phyloP scores from a whole-genome alignment of 73 alveolate species.

The Tetrahymena elliotti region DNA sequence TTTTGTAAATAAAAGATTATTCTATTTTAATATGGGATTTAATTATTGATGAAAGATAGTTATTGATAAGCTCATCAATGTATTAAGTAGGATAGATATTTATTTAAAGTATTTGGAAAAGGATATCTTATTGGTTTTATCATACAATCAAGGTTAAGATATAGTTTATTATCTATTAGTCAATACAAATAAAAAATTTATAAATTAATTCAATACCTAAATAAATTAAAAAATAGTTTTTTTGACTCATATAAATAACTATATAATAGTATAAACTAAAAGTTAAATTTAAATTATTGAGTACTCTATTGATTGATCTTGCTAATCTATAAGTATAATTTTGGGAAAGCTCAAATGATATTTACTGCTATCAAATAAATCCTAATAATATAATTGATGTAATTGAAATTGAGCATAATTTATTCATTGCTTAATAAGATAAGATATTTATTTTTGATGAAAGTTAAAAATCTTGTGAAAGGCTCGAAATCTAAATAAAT shows the following conservation, averaged over 20 bases:
- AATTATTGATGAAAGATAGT: neutral
- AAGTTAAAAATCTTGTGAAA: neutral
- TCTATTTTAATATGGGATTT: neutral
- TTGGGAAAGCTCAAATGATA: neutral
- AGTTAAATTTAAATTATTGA: too few species aligned
- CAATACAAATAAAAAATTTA: neutral
- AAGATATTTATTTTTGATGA: too few species aligned
- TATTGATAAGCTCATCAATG: neutral
- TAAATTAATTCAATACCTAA: too few species aligned
- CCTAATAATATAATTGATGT: neutral
- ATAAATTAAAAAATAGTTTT: too few species aligned
- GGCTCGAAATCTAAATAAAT: neutral
- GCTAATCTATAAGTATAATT: neutral
- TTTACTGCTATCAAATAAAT: neutral
- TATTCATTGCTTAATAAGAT: neutral
- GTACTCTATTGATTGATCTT: neutral
- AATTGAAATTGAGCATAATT: too few species aligned
- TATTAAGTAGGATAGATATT: neutral
- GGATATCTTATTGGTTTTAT: neutral
- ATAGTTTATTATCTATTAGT: neutral
- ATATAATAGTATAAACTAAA: too few species aligned
- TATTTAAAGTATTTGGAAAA: too few species aligned
- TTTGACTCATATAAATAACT: neutral
- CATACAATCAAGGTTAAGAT: neutral
- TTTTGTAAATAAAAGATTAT: neutral